A percentile compares a stretch with the other conserved stretches of the same genome.
phyloP scores from a whole-genome alignment of 306 rosid genomes.

The Cicer arietinum region DNA sequence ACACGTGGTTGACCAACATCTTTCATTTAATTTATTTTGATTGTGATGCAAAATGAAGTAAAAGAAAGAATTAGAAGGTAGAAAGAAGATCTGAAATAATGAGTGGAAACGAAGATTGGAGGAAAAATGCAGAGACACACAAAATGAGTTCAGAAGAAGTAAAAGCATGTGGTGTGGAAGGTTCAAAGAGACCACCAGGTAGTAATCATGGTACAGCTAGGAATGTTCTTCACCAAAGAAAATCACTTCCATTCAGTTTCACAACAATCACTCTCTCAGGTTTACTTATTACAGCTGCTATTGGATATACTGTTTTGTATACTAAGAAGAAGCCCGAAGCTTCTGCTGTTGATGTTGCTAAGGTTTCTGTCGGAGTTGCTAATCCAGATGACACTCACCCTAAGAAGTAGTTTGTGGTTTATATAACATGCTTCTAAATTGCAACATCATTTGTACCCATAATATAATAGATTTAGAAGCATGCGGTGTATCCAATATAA shows the following conservation, averaged over 20 bases:
- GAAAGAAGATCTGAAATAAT: neutral
- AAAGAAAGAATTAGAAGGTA: neutral
- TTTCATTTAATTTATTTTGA: no score
- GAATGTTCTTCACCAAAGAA: conserved; percentile 70
- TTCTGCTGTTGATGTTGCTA: conserved; percentile 65
- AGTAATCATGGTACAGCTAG: conserved; percentile 48
- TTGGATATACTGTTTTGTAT: conserved; percentile 62
- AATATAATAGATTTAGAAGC: no score
- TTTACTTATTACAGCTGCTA: conserved; percentile 49
- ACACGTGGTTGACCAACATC: no score
- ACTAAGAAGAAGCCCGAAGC: conserved; percentile 73
- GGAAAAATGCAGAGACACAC: conserved; percentile 65
- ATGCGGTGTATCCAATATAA: no score
- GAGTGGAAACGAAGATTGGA: conserved; percentile 61
- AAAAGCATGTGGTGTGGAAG: conserved; percentile 69
- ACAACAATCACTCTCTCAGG: conserved; percentile 53
- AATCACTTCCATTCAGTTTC: conserved; percentile 55
- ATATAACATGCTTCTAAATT: no score
- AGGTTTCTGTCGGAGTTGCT: conserved; percentile 61
- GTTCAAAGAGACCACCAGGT: conserved; percentile 69
- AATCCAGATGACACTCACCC: conserved; percentile 62
- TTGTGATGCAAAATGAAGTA: neutral
- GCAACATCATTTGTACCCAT: no score
- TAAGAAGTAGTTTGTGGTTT: conserved; percentile 26
- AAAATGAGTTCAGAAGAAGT: conserved; percentile 64